Conservation (phyloP, 345 rosid genomes). For the Arabis hirsuta region DNA sequence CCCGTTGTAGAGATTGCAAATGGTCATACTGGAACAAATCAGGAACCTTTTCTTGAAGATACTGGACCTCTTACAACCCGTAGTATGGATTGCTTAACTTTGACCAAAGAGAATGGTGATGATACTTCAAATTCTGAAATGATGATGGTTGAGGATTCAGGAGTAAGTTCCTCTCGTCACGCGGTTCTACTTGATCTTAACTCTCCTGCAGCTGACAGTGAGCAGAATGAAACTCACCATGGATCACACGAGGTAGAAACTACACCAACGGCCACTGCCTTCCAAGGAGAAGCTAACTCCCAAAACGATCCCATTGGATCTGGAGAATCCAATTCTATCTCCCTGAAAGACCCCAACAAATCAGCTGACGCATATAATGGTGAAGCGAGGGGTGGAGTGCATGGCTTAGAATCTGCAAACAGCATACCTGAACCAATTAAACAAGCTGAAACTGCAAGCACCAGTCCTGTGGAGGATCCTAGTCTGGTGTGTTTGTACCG, state of each 20-base stretch:
- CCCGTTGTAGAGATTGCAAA: constrained; percentile 23
- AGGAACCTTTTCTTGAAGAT: constrained; percentile 27
- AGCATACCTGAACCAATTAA: constrained; percentile 29
- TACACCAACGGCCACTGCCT: constrained; percentile 21
- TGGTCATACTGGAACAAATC: constrained; percentile 31
- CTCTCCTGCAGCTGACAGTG: constrained; percentile 46
- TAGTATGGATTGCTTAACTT: constrained; percentile 32
- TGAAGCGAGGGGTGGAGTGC: constrained; percentile 35
- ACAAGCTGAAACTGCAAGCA: constrained; percentile 33
- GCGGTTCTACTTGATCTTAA: constrained; percentile 44
- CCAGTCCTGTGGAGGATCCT: constrained; percentile 42
- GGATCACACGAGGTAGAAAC: constrained; percentile 41
- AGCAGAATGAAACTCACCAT: constrained; percentile 45
- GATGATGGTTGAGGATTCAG: constrained; percentile 34
- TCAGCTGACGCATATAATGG: constrained; percentile 31
- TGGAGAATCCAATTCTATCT: constrained; percentile 28
- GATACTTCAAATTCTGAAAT: constrained; percentile 25
- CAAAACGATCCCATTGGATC: constrained; percentile 41
- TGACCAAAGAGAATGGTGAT: constrained; percentile 36
- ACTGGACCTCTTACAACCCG: constrained; percentile 22
- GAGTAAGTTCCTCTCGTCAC: constrained; percentile 17
- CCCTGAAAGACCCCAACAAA: constrained; percentile 41
- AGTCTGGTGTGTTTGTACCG: constrained; percentile 57
- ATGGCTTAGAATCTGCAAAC: constrained; percentile 37
- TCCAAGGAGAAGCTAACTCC: constrained; percentile 39